Evolutionary conservation across 139 green algal genomes (phyloP), one percentile per base, ranked within the genome.

Genomic region (Microglena sp.): DNA sequence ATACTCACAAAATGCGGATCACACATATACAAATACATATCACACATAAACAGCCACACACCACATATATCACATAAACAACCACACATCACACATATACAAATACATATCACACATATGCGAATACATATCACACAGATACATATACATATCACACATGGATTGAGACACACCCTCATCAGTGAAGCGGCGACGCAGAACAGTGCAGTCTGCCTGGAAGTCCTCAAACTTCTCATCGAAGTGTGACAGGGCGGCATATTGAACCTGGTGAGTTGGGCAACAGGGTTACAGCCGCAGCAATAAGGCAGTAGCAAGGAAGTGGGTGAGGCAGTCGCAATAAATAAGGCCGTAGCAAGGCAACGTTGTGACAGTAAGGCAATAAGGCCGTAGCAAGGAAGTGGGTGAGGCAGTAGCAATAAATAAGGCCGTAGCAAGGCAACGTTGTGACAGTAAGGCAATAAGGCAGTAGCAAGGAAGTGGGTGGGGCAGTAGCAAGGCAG

Each of bases 141-240:
- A 15, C 40, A 50, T 15, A 50, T 15, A 24, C 40, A 50, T 24
- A 24, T 11, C 11, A 15, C 40, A 50, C 40, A 50, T 50, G 40
- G 11, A 31, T 18, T n/a, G 28, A 11, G 50, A 27, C 71, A 58
- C 36, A 86, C 81, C 75, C n/a, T 89, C 86, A 2, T 69, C 36
- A 15, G 68, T 75, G 63, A 97, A 97, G 4, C 77, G 65, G 15
- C 82, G 70, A 11, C 87, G 77, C 64, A 96, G 74, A 4, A 86
- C 33, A 2, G 80, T 68, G 32, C 65, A 65, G 58, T 97, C 90
- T 21, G 85, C 85, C 33, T 73, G 31, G 66, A 99, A 99, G 26
- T 95, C 84, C 60, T 97, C 92, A 32, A 89, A 74, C 33, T 80
- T 83, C 58, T 97, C 87, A 74, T 98, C 93, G 72, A 85, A 99